Conservation (phyloP, 495 filamentous ascomycete genomes). For the Hypoxylon lenormandii region DNA sequence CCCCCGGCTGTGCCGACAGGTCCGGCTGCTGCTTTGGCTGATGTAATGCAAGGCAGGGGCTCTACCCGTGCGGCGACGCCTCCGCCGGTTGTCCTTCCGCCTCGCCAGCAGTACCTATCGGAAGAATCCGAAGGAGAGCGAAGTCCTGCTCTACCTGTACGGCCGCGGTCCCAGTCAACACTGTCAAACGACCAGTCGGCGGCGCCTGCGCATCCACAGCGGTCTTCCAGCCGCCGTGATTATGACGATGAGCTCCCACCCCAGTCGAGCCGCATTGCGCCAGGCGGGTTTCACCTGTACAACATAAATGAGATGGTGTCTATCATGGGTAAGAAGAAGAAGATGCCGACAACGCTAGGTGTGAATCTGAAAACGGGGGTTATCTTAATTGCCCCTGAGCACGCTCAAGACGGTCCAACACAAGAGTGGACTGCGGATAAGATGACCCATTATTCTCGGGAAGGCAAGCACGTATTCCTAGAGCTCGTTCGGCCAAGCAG, state of each 20-base stretch:
- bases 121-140: conserved; percentile 71
- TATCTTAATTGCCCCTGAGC: conserved; percentile 92
- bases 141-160: conserved; percentile 74
- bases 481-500: conserved; percentile 90
- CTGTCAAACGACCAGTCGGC: conserved; percentile 65
- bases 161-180: conserved; percentile 73
- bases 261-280: conserved; percentile 61
- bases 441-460: conserved; percentile 92
- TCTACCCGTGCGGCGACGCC: conserved; percentile 42
- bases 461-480: conserved; percentile 97
- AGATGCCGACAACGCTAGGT: conserved; percentile 93
- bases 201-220: conserved; percentile 52
- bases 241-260: conserved; percentile 42
- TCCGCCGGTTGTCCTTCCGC: conserved; percentile 48
- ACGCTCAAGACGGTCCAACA: conserved; percentile 76
- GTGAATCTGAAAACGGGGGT: conserved; percentile 86
- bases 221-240: conserved; percentile 42
- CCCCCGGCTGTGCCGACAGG: conserved; percentile 4
- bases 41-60: conserved; percentile 51
- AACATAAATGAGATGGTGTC: conserved; percentile 97
- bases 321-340: conserved; percentile 93
- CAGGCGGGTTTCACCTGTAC: conserved; percentile 88
- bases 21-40: conserved; percentile 51
- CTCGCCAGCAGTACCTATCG: conserved; percentile 67
- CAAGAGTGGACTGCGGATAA: conserved; percentile 95